Conservation (phyloP, 495 filamentous ascomycete species). For the Immersiella caudata region DNA sequence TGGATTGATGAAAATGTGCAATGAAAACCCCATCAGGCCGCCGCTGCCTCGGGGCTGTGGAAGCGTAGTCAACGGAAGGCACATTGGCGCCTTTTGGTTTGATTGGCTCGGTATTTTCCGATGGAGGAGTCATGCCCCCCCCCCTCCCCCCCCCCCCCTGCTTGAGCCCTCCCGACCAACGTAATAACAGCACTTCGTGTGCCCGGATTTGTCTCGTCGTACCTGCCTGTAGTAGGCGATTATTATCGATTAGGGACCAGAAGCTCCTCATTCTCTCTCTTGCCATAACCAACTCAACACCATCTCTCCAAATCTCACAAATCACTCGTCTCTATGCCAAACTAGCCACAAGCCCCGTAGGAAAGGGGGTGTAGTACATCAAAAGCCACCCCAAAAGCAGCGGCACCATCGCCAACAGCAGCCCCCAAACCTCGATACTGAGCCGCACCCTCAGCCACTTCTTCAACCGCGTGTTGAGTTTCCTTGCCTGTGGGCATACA, state of each 20-base stretch:
- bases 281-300: too few species aligned
- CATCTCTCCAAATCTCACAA: too few species aligned
- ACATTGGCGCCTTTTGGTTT: constrained; percentile 1
- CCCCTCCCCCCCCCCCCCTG: too few species aligned
- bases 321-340: too few species aligned
- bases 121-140: too few species aligned
- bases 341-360: background rate
- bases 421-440: constrained; percentile 15
- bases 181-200: too few species aligned
- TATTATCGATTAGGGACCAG: too few species aligned
- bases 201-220: background rate
- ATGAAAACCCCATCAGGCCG: background rate
- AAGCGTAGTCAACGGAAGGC: background rate
- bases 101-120: constrained; percentile 12
- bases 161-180: too few species aligned
- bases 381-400: constrained; percentile 4
- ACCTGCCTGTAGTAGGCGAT: too few species aligned
- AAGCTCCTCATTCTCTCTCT: too few species aligned
- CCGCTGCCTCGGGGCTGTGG: background rate
- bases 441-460: constrained; percentile 37
- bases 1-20: background rate
- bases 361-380: background rate
- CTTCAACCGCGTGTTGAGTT: constrained; percentile 36
- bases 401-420: constrained; percentile 10
- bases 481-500: constrained; percentile 42